These are phyloP conservation scores for Elaeis guineensis DNA, from an alignment of 176 grass and related monocot species.

Conservation along the genomic window DNA sequence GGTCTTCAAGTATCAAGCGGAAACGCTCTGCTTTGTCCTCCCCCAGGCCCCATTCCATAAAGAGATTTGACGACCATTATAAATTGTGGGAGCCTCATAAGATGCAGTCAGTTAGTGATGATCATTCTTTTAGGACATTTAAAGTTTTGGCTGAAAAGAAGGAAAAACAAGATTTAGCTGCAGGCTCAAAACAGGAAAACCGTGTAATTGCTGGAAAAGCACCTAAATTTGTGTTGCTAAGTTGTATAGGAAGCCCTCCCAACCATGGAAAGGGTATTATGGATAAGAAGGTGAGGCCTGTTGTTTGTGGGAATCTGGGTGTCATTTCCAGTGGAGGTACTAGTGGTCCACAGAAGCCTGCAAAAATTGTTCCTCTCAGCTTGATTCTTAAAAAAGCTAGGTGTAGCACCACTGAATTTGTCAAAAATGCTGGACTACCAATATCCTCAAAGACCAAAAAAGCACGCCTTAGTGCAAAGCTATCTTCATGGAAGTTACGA, in stretches of 20 bases:
- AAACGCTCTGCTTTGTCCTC: conserved; percentile 32
- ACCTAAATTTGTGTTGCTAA: conserved; percentile 84
- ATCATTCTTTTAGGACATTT: conserved; percentile 17
- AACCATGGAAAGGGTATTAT: conserved; percentile 29
- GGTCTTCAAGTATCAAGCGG: conserved; percentile 33
- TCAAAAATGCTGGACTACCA: conserved; percentile 19
- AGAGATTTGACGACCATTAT: conserved; percentile 24
- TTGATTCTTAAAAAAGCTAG: conserved; percentile 65
- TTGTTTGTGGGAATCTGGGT: conserved; percentile 45
- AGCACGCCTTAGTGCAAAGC: conserved; percentile 11
- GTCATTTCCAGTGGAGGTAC: conserved; percentile 58
- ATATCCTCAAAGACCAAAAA: conserved; percentile 21
- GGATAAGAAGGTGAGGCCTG: conserved; percentile 31
- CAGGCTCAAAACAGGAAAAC: conserved; percentile 19
- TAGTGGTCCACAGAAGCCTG: conserved; percentile 52
- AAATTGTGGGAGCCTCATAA: conserved; percentile 21
- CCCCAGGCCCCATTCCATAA: conserved; percentile 28
- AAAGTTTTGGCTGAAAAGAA: conserved; percentile 15
- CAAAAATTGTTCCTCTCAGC: conserved; percentile 79
- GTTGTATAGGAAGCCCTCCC: conserved; percentile 50
- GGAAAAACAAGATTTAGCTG: conserved; percentile 24
- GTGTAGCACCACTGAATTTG: conserved; percentile 26
- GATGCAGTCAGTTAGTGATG: conserved; percentile 21
- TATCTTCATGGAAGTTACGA: neutral
- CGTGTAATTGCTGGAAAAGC: conserved; percentile 41